Evolutionary conservation across 148 eudicot species (phyloP).

Genomic region (Vaccinium corymbosum): DNA sequence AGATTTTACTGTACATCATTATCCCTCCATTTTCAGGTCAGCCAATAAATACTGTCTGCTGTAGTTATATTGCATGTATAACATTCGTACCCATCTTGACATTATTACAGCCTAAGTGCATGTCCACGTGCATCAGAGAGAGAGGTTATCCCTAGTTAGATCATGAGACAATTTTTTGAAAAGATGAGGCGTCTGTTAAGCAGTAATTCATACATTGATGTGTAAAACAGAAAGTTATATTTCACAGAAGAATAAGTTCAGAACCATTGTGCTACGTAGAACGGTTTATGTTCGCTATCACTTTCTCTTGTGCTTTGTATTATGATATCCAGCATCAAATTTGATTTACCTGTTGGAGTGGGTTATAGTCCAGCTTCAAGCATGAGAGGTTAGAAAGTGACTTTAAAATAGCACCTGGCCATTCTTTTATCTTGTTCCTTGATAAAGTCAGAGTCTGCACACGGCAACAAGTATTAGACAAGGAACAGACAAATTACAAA

Average conservation of each 20-base stretch:
- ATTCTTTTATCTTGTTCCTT: slow-evolving; percentile 84
- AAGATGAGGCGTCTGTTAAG: neutral
- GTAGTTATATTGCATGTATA: neutral
- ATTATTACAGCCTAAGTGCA: neutral
- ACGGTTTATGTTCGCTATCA: neutral
- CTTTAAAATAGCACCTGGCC: slow-evolving; percentile 74
- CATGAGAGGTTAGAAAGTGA: slow-evolving; percentile 73
- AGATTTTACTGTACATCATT: neutral
- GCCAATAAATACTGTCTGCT: neutral
- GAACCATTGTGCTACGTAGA: neutral
- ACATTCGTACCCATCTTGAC: slow-evolving; percentile 10
- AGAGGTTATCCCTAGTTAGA: neutral
- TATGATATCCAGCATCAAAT: neutral
- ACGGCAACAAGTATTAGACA: too few species aligned
- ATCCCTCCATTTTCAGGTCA: neutral
- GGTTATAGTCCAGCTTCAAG: slow-evolving; percentile 82
- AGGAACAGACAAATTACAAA: neutral
- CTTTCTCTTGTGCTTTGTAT: neutral
- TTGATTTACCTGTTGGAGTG: slow-evolving; percentile 62
- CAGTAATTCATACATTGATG: neutral
- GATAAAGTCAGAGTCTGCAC: slow-evolving; percentile 84
- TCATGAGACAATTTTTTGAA: neutral
- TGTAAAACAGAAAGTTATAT: neutral
- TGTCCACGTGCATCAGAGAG: neutral
- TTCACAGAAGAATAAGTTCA: neutral